phyloP scores from a whole-genome alignment of 192 early-diverging fungal genomes.

The Gryganskiella cystojenkinii region DNA sequence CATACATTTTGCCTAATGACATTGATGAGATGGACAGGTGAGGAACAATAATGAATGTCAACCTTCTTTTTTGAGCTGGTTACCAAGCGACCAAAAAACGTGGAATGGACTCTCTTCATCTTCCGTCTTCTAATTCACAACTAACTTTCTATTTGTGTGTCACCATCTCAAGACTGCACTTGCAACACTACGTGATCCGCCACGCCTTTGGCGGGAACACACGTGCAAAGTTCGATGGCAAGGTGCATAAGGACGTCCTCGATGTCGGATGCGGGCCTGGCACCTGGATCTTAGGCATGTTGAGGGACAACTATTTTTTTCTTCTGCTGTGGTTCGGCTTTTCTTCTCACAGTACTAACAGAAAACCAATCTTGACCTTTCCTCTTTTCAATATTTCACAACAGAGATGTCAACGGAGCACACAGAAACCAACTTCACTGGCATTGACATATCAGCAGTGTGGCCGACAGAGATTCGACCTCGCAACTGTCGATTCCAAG shows the following conservation, averaged over 20 bases:
- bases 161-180: constrained; percentile 22
- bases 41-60: background rate
- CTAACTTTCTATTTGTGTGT: background rate
- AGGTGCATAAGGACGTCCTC: constrained; percentile 48
- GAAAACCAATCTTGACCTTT: background rate
- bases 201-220: constrained; percentile 47
- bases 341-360: background rate
- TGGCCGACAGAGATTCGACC: constrained; percentile 52
- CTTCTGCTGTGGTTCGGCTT: background rate
- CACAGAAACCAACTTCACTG: constrained; percentile 58
- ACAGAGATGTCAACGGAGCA: constrained; percentile 62
- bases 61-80: constrained; percentile 4
- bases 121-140: too few relatives aligned
- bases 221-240: constrained; percentile 47
- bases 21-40: constrained; percentile 59
- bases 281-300: constrained; percentile 49
- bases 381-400: background rate
- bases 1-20: constrained; percentile 62
- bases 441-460: constrained; percentile 59
- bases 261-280: constrained; percentile 50
- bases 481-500: constrained; percentile 48
- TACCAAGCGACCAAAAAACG: too few relatives aligned
- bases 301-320: background rate
- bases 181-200: constrained; percentile 48
- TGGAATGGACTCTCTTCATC: too few relatives aligned